Conservation (phyloP, 805 yeast genomes). For the Zygoascus ofunaensis region DNA sequence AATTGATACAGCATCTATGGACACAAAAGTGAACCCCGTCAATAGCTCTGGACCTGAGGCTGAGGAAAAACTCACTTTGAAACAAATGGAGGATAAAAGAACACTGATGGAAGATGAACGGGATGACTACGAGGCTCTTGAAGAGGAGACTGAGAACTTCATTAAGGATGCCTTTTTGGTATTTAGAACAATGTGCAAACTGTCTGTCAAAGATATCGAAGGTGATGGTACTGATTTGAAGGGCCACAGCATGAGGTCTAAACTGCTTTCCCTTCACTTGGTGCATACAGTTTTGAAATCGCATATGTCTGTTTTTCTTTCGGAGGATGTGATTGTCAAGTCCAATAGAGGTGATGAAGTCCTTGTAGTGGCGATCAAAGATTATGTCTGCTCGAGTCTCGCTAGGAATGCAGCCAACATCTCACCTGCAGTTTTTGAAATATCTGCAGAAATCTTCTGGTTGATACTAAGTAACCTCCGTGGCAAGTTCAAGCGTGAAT, state of each 20-base stretch:
- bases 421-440: slow-evolving; percentile 82
- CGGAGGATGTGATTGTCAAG: slow-evolving; percentile 26
- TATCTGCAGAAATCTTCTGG: slow-evolving; percentile 91
- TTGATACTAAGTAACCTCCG: slow-evolving; percentile 72
- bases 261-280: slow-evolving; percentile 76
- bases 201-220: slow-evolving; percentile 78
- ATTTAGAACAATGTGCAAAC: slow-evolving; percentile 89
- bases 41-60: slow-evolving; percentile 2
- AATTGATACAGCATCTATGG: not conserved
- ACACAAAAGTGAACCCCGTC: not conserved
- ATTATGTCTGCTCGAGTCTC: slow-evolving; percentile 70
- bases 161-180: slow-evolving; percentile 88
- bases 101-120: slow-evolving; percentile 22
- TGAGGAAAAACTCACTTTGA: slow-evolving; percentile 21
- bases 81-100: slow-evolving; percentile 23
- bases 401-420: slow-evolving; percentile 91
- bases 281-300: slow-evolving; percentile 78
- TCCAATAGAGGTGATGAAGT: slow-evolving; percentile 34
- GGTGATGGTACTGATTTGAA: slow-evolving; percentile 50
- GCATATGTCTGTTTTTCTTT: slow-evolving; percentile 72
- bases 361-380: slow-evolving; percentile 72
- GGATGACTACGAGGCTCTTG: slow-evolving; percentile 33
- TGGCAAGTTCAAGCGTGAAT: slow-evolving; percentile 81
- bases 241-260: slow-evolving; percentile 87
- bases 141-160: slow-evolving; percentile 51